Conservation (phyloP, 805 yeast genomes). For the Candida michaelii region DNA sequence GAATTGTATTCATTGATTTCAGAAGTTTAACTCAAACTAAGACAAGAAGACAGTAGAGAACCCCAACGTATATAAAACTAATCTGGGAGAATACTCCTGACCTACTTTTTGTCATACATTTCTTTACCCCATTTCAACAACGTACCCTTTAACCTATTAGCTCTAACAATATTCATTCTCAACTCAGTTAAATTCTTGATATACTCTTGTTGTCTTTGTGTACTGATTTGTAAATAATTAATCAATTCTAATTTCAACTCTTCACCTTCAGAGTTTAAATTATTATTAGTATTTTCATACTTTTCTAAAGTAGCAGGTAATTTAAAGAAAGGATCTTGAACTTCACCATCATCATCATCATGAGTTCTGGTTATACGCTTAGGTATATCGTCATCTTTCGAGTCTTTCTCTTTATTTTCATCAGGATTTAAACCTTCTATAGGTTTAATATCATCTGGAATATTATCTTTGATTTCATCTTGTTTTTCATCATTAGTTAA, state of each 20-base stretch:
- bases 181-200: constrained; percentile 73
- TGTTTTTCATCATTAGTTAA: constrained; percentile 23
- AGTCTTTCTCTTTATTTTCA: constrained; percentile 9
- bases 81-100: no score
- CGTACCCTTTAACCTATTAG: constrained; percentile 70
- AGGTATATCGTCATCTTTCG: constrained; percentile 2
- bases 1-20: no score
- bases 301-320: constrained; percentile 47
- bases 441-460: constrained; percentile 12
- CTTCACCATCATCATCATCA: constrained; percentile 16
- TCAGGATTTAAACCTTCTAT: constrained; percentile 4
- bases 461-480: constrained; percentile 14
- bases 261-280: constrained; percentile 24
- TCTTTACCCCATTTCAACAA: constrained; percentile 84
- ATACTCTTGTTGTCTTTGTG: constrained; percentile 69
- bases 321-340: constrained; percentile 49
- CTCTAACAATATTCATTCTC: constrained; percentile 73
- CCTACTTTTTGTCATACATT: constrained; percentile 52
- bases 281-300: constrained; percentile 13
- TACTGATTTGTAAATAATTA: constrained; percentile 44
- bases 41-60: no score
- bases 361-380: constrained; percentile 11
- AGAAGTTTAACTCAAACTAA: no score
- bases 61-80: no score
- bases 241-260: constrained; percentile 55